Evolutionary conservation across 257 asterid genomes (phyloP), one percentile per base, ranked within the genome.

Genomic region (Nicotiana undulata): DNA sequence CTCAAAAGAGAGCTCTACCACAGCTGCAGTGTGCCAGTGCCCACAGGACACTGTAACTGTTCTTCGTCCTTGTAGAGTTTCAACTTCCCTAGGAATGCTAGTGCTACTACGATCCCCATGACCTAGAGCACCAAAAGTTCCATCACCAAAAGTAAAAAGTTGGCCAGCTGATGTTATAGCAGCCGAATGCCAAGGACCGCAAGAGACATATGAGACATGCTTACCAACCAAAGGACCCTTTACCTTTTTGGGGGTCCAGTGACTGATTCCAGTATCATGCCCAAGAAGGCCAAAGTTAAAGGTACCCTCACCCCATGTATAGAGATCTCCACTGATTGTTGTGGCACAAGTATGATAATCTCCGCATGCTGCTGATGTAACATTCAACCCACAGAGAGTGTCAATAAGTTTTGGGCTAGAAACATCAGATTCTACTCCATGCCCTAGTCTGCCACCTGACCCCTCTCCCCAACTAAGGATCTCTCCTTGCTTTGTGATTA

Each of bases 101-200:
- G 84, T 78, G 79, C 91, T 89, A 79, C 85, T 81, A 65, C 84
- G 85, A 85, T 88, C 91, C 63, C 94, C 91, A 81, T 92, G 97
- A 70, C 97, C 97, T 46, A 92, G 85, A 29, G 95, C 97, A 77
- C 97, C 97, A 66, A 92, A 92, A 79, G 94, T 85, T 77, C 97
- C 97, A 68, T 92, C 97, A 64, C 95, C 97, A 84, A 91, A 92
- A 3, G 97, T 91, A 83, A 92, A 91, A 77, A 92, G 44, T 84
- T 84, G 89, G 65, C 94, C 94, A 24, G 44, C 60, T 46, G 93
- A 89, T 61, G 95, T 88, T 79, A 91, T 85, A 66, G 82, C 93
- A 79, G 97, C 96, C 56, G 97, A 84, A 82, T 92, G 96, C 96
- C 96, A 92, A 59, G 94, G 94, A 72, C 97, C 97, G 81, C 96